These are phyloP conservation scores for Saccharomyces hybrid DNA, from an alignment of 1,139 yeast species.

Conservation along the genomic window DNA sequence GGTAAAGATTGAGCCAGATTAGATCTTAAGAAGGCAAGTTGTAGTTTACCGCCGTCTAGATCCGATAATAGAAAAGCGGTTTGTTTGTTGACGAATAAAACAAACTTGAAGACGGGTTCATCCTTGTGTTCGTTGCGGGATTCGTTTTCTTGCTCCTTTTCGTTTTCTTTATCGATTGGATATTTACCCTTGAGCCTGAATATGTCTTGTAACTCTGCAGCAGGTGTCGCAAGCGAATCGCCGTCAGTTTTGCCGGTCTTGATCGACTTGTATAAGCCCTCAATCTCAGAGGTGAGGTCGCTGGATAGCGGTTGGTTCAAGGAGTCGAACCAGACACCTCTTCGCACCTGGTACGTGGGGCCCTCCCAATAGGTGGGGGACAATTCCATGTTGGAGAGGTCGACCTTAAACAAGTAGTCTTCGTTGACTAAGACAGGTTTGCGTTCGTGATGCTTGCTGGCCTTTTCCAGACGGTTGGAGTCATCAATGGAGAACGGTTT, in stretches of 20 bases:
- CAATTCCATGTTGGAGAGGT: constrained; percentile 46
- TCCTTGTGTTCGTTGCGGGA: neutral
- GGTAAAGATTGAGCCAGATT: constrained; percentile 23
- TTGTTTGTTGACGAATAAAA: constrained; percentile 33
- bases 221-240: constrained; percentile 8
- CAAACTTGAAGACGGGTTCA: constrained; percentile 20
- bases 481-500: constrained; percentile 63
- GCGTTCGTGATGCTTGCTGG: constrained; percentile 3
- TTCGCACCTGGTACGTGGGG: constrained; percentile 69
- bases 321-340: constrained; percentile 77
- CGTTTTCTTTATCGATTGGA: constrained; percentile 21
- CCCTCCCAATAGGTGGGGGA: constrained; percentile 86
- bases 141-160: constrained; percentile 9
- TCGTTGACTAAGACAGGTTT: constrained; percentile 59
- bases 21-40: constrained; percentile 27
- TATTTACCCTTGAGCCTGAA: constrained; percentile 11
- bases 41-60: constrained; percentile 32
- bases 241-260: constrained; percentile 25
- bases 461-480: constrained; percentile 50
- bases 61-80: constrained; percentile 36
- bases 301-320: constrained; percentile 54
- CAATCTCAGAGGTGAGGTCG: constrained; percentile 50
- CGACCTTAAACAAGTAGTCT: constrained; percentile 70
- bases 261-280: constrained; percentile 40
- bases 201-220: constrained; percentile 3